Evolutionary conservation across 116 monocot species (phyloP).

Genomic region (Phalaenopsis hybrid): DNA sequence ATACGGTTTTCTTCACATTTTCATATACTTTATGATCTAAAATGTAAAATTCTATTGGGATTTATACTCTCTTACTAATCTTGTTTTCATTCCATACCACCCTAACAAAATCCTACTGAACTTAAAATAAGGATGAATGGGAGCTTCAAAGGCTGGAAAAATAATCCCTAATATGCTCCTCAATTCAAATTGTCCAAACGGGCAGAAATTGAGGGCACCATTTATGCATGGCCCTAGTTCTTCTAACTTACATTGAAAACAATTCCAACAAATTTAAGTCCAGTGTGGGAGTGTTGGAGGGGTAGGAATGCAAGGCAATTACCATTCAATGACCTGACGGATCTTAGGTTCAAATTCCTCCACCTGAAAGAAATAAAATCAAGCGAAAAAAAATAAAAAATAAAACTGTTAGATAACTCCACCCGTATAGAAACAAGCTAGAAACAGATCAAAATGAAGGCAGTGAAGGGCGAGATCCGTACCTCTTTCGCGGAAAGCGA

Average conservation of each 20-base stretch:
- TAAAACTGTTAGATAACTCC: not conserved
- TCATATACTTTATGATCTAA: too few relatives aligned
- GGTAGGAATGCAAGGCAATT: not conserved
- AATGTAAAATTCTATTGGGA: too few relatives aligned
- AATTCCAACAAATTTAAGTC: not conserved
- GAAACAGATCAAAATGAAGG: not conserved
- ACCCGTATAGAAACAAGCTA: not conserved
- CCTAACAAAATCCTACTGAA: too few relatives aligned
- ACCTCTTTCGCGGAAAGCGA: constrained; percentile 32
- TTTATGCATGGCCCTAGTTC: not conserved
- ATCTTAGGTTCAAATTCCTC: constrained; percentile 40
- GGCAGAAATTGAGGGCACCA: not conserved
- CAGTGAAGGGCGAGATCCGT: not conserved
- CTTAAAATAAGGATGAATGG: not conserved
- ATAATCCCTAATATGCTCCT: not conserved
- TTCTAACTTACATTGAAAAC: not conserved
- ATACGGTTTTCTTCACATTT: too few relatives aligned
- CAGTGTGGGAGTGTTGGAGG: not conserved
- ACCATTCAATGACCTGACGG: constrained; percentile 37
- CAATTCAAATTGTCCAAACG: not conserved
- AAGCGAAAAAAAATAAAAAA: not conserved
- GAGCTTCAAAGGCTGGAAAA: not conserved
- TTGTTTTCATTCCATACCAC: too few relatives aligned
- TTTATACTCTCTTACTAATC: too few relatives aligned
- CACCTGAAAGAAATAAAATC: constrained; percentile 10